Evolutionary conservation across 768 basidiomycete genomes (phyloP).

Genomic region (Brasilioporus rufonigricans): DNA sequence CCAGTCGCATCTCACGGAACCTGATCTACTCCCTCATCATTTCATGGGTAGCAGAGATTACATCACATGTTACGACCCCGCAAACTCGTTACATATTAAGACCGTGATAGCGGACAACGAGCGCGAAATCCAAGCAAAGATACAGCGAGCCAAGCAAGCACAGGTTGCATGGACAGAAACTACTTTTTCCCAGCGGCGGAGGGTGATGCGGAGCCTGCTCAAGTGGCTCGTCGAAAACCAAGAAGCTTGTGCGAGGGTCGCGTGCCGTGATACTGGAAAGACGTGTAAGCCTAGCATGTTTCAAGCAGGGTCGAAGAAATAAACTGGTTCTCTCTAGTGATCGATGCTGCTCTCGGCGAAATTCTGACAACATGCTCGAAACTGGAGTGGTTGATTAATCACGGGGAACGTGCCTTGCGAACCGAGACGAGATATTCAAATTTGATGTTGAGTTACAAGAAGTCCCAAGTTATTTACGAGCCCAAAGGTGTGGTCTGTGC

Average conservation of each 20-base stretch:
- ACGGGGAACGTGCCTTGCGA: slow-evolving; percentile 74
- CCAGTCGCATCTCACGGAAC: slow-evolving; percentile 59
- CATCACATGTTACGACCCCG: slow-evolving; percentile 91
- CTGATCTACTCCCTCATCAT: slow-evolving; percentile 51
- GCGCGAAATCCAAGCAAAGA: slow-evolving; percentile 71
- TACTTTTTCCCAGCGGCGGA: slow-evolving; percentile 73
- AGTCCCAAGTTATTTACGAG: slow-evolving; percentile 77
- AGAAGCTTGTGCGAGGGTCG: slow-evolving; percentile 80
- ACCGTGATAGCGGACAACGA: slow-evolving; percentile 76
- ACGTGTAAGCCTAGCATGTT: slow-evolving; percentile 56
- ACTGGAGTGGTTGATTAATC: slow-evolving; percentile 84
- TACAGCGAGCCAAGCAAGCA: slow-evolving; percentile 59
- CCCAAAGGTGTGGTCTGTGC: slow-evolving; percentile 91
- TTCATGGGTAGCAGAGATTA: slow-evolving; percentile 52
- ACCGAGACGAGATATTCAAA: slow-evolving; percentile 71
- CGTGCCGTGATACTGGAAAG: slow-evolving; percentile 94
- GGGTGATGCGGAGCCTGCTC: slow-evolving; percentile 82
- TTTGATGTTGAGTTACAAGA: slow-evolving; percentile 73
- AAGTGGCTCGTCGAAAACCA: slow-evolving; percentile 94
- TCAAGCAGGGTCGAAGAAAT: neutral
- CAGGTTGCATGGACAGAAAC: slow-evolving; percentile 74
- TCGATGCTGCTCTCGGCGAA: slow-evolving; percentile 94
- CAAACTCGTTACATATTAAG: slow-evolving; percentile 77
- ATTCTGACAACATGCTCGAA: slow-evolving; percentile 94
- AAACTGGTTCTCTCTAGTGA: slow-evolving; percentile 49